Conservation (phyloP, 2,329 filamentous ascomycete species). For the Neoascochyta sp. region DNA sequence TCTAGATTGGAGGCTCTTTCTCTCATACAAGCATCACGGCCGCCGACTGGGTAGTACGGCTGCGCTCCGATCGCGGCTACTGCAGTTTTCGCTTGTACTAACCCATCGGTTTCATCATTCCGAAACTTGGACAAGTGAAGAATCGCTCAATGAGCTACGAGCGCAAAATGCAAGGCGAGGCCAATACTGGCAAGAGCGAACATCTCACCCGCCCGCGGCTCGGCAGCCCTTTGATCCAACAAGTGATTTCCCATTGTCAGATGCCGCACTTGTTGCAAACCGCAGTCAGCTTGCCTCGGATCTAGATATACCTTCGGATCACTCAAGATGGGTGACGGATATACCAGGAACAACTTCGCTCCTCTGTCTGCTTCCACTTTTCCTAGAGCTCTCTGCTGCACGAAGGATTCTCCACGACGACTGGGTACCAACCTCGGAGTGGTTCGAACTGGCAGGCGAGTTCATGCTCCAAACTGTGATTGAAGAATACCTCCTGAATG, state of each 20-base stretch:
- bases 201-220: slow-evolving; percentile 20
- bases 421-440: slow-evolving; percentile 37
- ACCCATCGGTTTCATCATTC: slow-evolving; percentile 41
- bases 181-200: slow-evolving; percentile 20
- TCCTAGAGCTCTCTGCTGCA: slow-evolving; percentile 50
- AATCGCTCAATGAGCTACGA: slow-evolving; percentile 37
- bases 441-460: slow-evolving; percentile 46
- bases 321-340: slow-evolving; percentile 24
- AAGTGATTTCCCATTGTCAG: slow-evolving; percentile 26
- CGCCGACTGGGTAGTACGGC: slow-evolving; percentile 39
- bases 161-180: slow-evolving; percentile 36
- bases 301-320: slow-evolving; percentile 23
- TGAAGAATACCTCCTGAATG: slow-evolving; percentile 47
- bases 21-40: slow-evolving; percentile 41
- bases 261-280: slow-evolving; percentile 27
- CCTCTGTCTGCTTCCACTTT: slow-evolving; percentile 46
- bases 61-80: slow-evolving; percentile 47
- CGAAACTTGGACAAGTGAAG: slow-evolving; percentile 37
- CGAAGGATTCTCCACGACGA: slow-evolving; percentile 31
- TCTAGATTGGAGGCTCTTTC: slow-evolving; percentile 43
- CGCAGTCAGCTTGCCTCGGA: slow-evolving; percentile 22
- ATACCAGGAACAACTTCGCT: slow-evolving; percentile 38
- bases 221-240: slow-evolving; percentile 21
- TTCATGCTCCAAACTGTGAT: slow-evolving; percentile 51
- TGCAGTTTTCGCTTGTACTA: slow-evolving; percentile 48